phyloP scores from a whole-genome alignment of 306 rosid genomes.

The Quercus dentata region DNA sequence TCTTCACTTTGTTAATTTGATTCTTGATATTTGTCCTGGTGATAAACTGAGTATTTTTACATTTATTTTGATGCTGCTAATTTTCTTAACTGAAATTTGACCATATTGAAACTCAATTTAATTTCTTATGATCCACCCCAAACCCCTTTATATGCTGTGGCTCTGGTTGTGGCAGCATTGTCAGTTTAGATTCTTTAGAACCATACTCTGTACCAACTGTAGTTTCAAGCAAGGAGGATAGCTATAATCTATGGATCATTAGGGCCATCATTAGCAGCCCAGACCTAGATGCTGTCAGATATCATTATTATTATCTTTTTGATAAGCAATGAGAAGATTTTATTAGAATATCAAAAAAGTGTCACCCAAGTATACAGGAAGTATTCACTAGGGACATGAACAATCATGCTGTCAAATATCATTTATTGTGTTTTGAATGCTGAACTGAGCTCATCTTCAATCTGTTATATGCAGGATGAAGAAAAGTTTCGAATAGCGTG shows the following conservation, averaged over 20 bases:
- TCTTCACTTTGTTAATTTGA: neutral
- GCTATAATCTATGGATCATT: neutral
- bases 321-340: too few species aligned
- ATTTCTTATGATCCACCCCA: neutral
- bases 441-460: slow-evolving; percentile 20
- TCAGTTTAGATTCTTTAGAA: neutral
- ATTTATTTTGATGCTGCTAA: neutral
- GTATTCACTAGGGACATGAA: too few species aligned
- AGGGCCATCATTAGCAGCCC: neutral
- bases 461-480: slow-evolving; percentile 62
- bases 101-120: neutral
- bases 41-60: neutral
- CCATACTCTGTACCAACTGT: neutral
- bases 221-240: neutral
- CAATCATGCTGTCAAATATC: neutral
- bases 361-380: too few species aligned
- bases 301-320: neutral
- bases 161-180: neutral
- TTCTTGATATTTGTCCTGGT: neutral
- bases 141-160: neutral
- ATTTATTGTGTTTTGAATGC: slow-evolving; percentile 14
- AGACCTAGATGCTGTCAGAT: neutral
- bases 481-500: slow-evolving; percentile 69
- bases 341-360: too few species aligned
- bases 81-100: neutral